Evolutionary conservation across 331 rosid species (phyloP).

Genomic region (Pyrus hybrid): DNA sequence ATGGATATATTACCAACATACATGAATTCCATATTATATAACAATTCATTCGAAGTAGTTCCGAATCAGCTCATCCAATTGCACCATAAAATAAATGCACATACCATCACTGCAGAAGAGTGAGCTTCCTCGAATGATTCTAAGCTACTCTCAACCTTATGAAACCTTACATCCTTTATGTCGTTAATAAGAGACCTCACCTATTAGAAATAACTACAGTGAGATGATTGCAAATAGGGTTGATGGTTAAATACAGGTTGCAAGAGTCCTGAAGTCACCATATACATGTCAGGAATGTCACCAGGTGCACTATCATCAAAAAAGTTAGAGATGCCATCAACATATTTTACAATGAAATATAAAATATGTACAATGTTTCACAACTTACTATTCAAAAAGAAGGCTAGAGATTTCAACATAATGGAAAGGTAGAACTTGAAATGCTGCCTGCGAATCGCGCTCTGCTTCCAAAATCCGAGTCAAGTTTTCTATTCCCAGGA

Average conservation of each 20-base stretch:
- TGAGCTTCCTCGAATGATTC: constrained; percentile 75
- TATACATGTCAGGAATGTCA: constrained; percentile 63
- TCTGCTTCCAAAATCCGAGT: constrained; percentile 86
- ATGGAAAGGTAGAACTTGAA: constrained; percentile 84
- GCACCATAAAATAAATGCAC: not conserved
- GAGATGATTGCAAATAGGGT: constrained; percentile 9
- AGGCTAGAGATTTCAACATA: constrained; percentile 89
- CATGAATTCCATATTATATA: not conserved
- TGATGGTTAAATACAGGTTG: constrained; percentile 2
- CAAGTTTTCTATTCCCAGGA: constrained; percentile 58
- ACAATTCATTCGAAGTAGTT: not conserved
- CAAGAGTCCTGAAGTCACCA: constrained; percentile 51
- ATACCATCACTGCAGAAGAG: constrained; percentile 88
- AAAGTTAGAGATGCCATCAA: constrained; percentile 5
- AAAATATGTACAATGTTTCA: constrained; percentile 3
- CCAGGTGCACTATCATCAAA: constrained; percentile 60
- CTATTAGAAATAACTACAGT: constrained; percentile 29
- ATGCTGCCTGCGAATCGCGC: constrained; percentile 79
- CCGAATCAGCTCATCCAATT: not conserved
- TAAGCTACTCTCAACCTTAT: constrained; percentile 80
- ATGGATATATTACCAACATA: not conserved
- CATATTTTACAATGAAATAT: constrained; percentile 2
- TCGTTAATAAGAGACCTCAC: constrained; percentile 90
- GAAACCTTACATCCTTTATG: constrained; percentile 84
- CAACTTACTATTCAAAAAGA: constrained; percentile 80